Percentiles rank a stretch among this genome's conserved stretches.
Evolutionary conservation across 2,329 filamentous ascomycete species (phyloP).

Genomic region (Trichoderma harzianum): DNA sequence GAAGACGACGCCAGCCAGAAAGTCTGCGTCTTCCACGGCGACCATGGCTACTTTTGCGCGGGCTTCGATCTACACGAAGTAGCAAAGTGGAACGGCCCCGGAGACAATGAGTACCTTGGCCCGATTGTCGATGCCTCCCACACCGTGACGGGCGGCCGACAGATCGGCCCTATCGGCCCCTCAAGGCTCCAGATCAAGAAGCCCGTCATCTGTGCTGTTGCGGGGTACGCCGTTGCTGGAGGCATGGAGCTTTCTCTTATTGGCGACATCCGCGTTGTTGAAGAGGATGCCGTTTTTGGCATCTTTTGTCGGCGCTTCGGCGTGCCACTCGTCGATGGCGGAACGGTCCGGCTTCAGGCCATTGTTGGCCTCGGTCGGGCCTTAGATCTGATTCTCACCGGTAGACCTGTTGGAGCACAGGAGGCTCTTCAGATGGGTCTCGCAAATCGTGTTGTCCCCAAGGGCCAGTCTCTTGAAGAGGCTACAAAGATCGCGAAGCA

Average conservation of each 20-base stretch:
- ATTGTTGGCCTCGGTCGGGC: constrained; percentile 52
- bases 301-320: constrained; percentile 51
- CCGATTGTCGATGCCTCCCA: not conserved
- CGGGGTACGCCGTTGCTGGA: constrained; percentile 53
- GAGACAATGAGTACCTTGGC: constrained; percentile 18
- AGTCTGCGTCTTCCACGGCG: constrained; percentile 49
- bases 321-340: constrained; percentile 36
- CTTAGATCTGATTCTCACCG: constrained; percentile 56
- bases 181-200: constrained; percentile 49
- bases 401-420: constrained; percentile 43
- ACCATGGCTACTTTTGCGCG: constrained; percentile 48
- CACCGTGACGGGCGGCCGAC: not conserved
- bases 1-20: constrained; percentile 49
- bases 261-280: constrained; percentile 51
- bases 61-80: constrained; percentile 50
- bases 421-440: constrained; percentile 52
- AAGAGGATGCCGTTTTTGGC: constrained; percentile 52
- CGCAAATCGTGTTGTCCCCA: constrained; percentile 50
- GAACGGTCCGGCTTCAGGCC: constrained; percentile 50
- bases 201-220: constrained; percentile 49
- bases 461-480: constrained; percentile 47
- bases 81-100: constrained; percentile 24
- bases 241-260: constrained; percentile 51
- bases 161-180: constrained; percentile 48
- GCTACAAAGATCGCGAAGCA: constrained; percentile 45